Conservation (phyloP, 371 early-diverging fungal species). For the Smittium culicis region DNA sequence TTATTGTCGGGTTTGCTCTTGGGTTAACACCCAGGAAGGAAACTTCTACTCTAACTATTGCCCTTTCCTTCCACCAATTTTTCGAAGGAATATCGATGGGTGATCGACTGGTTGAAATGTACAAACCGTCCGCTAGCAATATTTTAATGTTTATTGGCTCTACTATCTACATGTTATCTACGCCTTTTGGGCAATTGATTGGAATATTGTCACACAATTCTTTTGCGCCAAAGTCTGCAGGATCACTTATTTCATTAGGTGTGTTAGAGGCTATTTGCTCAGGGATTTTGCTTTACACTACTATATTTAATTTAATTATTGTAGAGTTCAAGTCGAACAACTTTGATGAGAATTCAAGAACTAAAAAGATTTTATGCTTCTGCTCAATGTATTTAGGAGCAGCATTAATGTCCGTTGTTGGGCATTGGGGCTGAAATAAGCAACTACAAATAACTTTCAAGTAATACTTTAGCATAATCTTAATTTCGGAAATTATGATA, state of each 20-base stretch:
- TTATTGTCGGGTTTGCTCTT: conserved; percentile 77
- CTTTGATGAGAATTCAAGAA: conserved; percentile 32
- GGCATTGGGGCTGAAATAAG: conserved; percentile 64
- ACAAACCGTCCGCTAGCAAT: conserved; percentile 8
- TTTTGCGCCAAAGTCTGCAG: conserved; percentile 41
- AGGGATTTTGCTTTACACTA: conserved; percentile 67
- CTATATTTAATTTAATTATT: conserved; percentile 52
- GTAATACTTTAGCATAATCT: too few species aligned
- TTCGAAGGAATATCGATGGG: conserved; percentile 53
- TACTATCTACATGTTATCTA: conserved; percentile 34
- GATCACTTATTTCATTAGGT: conserved; percentile 49
- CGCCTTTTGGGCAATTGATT: conserved; percentile 63
- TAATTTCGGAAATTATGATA: too few species aligned
- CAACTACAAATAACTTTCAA: too few species aligned
- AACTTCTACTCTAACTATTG: conserved; percentile 58
- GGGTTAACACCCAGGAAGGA: conserved; percentile 47
- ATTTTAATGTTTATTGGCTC: conserved; percentile 6
- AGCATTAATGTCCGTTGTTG: conserved; percentile 56
- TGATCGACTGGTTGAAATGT: conserved; percentile 41
- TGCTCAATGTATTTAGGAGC: conserved; percentile 51
- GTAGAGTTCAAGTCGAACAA: conserved; percentile 46
- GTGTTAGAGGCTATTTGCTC: conserved; percentile 60
- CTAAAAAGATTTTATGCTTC: conserved; percentile 37
- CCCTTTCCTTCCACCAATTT: conserved; percentile 74
- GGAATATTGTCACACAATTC: conserved; percentile 49